Conservation (phyloP, 1,139 yeast species). For the Hyphopichia fennica region DNA sequence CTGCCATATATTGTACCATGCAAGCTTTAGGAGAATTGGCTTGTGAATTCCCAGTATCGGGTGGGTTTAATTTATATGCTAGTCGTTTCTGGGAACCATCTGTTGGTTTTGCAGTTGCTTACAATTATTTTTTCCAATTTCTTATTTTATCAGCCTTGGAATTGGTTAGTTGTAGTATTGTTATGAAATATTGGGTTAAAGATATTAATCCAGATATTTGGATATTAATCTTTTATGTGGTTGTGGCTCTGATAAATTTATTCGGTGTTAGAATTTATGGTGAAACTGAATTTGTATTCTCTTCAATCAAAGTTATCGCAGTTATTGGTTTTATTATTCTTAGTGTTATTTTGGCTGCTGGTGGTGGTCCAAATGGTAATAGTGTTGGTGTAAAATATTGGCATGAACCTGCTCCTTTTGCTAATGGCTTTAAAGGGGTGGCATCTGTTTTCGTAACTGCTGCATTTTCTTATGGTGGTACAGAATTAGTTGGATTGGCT, state of each 20-base stretch:
- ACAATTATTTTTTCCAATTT: slow-evolving; percentile 32
- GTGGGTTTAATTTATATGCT: slow-evolving; percentile 33
- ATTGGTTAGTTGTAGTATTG: slow-evolving; percentile 32
- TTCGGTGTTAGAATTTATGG: slow-evolving; percentile 37
- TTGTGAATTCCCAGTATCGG: slow-evolving; percentile 33
- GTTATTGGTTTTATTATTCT: slow-evolving; percentile 32
- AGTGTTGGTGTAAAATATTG: slow-evolving; percentile 26
- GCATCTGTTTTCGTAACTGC: slow-evolving; percentile 41
- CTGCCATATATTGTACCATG: slow-evolving; percentile 29
- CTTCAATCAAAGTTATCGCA: slow-evolving; percentile 31
- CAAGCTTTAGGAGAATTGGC: slow-evolving; percentile 37
- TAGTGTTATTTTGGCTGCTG: slow-evolving; percentile 30
- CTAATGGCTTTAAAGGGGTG: slow-evolving; percentile 44
- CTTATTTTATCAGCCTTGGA: slow-evolving; percentile 31
- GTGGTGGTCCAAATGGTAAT: slow-evolving; percentile 31
- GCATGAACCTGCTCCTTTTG: slow-evolving; percentile 34
- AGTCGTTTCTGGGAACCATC: slow-evolving; percentile 34
- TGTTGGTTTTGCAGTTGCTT: slow-evolving; percentile 36
- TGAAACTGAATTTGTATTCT: slow-evolving; percentile 34
- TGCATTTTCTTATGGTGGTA: slow-evolving; percentile 43
- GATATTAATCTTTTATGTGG: slow-evolving; percentile 29
- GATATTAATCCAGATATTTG: slow-evolving; percentile 31
- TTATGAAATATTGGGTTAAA: slow-evolving; percentile 31
- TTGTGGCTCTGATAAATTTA: slow-evolving; percentile 29
- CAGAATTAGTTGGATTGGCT: slow-evolving; percentile 41